Base-by-base conservation (phyloP, 2,329 filamentous ascomycete genomes). In the Calonectria ilicicola region DNA sequence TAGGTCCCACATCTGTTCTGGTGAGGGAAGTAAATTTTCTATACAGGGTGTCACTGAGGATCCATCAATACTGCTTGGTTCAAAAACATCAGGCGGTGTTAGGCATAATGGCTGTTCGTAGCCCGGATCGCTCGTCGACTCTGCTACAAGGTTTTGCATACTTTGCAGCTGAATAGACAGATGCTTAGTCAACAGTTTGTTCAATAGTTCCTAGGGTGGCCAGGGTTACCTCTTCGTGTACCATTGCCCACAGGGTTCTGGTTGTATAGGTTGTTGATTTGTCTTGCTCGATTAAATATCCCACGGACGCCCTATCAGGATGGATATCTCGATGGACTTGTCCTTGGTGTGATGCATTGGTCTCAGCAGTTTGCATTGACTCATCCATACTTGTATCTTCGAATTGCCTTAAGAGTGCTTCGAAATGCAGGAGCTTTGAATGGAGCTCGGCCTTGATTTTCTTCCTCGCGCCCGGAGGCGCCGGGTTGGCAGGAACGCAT, bases 381-480 rank as follows among this genome's bases (percentile, higher is more conserved):
- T 40, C 53, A 19, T 68, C 26, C 12, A 46, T 8, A 3, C 27
- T 46, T 23, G 47, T 21, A 42, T 46, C 42, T 21, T 38, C 42
- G 10, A 65, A 38, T n/a, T 47, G 29, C n/a, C 51, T 56, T 5
- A 70, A 19, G 6, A 70, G 15, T 23, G 65, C 19, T 21, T 70
- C 68, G 62, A 64, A 70, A 15, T 64, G 53, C 44, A 56, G 27
- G 12, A 70, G n/a, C n/a, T 51, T 66, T 1, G 53, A 19, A 6
- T 60, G 68, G 6, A 70, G 68, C 62, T 70, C 68, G 3, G 23
- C 47, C 21, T 65, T 65, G 19, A 56, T 53, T 14, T 46, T 53
- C 21, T 46, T 44, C 42, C 63, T 58, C 21, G 32, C 29, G 23
- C 42, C 40, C 6, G 51, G 32, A 2, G 68, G 68, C 9, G 68